Percentiles rank a stretch among this genome's conserved stretches.
These are phyloP conservation scores for Ceratocystis ficicola DNA, from an alignment of 2,329 filamentous ascomycete species.

Conservation along the genomic window DNA sequence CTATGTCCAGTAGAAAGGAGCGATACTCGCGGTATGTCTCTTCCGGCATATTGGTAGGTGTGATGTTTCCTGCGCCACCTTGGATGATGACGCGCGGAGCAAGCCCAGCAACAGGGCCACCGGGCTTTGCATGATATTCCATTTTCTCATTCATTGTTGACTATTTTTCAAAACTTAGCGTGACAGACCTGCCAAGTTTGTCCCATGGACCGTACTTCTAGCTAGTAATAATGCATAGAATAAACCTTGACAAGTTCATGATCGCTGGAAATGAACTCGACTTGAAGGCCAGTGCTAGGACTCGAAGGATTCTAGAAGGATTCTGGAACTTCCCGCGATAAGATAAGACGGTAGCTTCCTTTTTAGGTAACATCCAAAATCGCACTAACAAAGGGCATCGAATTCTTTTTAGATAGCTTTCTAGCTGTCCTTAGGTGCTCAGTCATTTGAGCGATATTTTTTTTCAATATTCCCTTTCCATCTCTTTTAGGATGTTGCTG, in stretches of 20 bases:
- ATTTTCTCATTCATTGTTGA: constrained; percentile 16
- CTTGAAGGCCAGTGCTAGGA: not conserved
- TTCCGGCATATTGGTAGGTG: constrained; percentile 45
- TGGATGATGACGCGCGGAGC: constrained; percentile 56
- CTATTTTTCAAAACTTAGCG: not conserved
- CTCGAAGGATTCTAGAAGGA: not conserved
- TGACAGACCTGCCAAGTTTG: no score
- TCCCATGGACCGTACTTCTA: no score
- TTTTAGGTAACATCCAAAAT: not conserved
- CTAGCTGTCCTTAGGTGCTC: not conserved
- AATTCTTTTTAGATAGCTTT: not conserved
- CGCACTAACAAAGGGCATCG: not conserved
- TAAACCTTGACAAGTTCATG: not conserved
- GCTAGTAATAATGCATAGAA: no score
- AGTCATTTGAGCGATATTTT: not conserved
- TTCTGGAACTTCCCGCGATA: not conserved
- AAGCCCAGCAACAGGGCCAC: constrained; percentile 23
- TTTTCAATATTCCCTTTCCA: not conserved
- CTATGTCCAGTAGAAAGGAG: constrained; percentile 48
- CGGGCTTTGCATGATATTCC: not conserved
- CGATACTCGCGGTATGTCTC: constrained; percentile 48
- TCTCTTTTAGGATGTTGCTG: no score
- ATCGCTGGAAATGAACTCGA: not conserved
- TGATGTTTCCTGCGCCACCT: constrained; percentile 61
- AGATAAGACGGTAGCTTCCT: constrained; percentile 6